Conservation (phyloP, 2,329 filamentous ascomycete genomes). For the Trichoderma sp. region DNA sequence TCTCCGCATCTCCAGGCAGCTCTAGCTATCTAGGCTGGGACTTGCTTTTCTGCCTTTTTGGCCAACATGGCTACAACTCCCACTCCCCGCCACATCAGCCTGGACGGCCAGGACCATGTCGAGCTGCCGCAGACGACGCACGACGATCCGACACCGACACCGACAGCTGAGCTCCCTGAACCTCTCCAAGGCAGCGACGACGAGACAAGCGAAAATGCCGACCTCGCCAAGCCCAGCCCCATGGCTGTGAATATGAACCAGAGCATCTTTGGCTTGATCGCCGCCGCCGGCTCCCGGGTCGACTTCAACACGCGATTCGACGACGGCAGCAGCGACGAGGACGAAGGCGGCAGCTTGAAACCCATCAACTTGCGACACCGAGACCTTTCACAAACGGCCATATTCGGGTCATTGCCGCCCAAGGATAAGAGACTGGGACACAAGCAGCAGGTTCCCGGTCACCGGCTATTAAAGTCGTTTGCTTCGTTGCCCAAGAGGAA, state of each 20-base stretch:
- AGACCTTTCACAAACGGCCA: conserved; percentile 42
- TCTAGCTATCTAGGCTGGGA: neutral
- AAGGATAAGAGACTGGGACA: conserved; percentile 41
- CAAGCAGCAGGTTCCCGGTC: conserved; percentile 61
- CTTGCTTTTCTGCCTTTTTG: neutral
- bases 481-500: conserved; percentile 55
- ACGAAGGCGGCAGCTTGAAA: conserved; percentile 53
- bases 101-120: conserved; percentile 34
- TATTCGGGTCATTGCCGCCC: conserved; percentile 35
- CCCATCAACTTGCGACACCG: conserved; percentile 46
- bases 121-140: conserved; percentile 40
- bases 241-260: conserved; percentile 80
- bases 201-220: conserved; percentile 49
- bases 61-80: conserved; percentile 11
- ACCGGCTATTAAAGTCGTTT: conserved; percentile 64
- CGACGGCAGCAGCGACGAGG: conserved; percentile 76
- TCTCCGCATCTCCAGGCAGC: conserved; percentile 13
- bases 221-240: conserved; percentile 44
- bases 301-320: conserved; percentile 82
- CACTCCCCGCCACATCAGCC: conserved; percentile 25
- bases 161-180: conserved; percentile 50
- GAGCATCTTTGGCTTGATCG: conserved; percentile 89
- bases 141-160: conserved; percentile 35
- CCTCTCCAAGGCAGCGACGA: conserved; percentile 51
- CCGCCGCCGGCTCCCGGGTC: conserved; percentile 77